A percentile compares a stretch with the other conserved stretches of the same genome.
These are phyloP conservation scores for Zalerion maritima DNA, from an alignment of 495 filamentous ascomycete species.

Conservation along the genomic window DNA sequence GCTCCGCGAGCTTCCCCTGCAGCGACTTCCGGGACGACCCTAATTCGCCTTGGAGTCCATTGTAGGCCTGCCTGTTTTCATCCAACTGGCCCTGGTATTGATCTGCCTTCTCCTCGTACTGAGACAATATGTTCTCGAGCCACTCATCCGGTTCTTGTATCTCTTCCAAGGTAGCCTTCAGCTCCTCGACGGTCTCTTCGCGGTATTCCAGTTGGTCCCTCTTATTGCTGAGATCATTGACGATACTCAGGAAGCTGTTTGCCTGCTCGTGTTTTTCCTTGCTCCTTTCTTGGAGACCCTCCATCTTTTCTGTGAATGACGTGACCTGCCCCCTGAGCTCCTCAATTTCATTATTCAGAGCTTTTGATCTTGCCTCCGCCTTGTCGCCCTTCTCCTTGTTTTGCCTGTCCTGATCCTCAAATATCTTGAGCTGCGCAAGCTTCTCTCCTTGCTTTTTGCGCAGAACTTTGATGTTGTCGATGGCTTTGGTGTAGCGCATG, in stretches of 20 bases:
- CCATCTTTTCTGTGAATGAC: conserved; percentile 34
- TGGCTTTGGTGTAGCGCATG: conserved; percentile 89
- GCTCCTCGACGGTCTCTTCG: conserved; percentile 47
- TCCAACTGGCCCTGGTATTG: conserved; percentile 49
- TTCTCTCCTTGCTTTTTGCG: conserved; percentile 72
- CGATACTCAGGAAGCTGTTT: conserved; percentile 30
- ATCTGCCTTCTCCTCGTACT: conserved; percentile 62
- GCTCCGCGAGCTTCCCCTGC: conserved; percentile 62
- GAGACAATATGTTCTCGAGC: conserved; percentile 57
- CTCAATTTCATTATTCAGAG: conserved; percentile 63
- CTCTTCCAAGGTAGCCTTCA: conserved; percentile 56
- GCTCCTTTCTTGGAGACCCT: conserved; percentile 25
- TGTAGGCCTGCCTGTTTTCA: conserved; percentile 43
- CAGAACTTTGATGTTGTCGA: conserved; percentile 78
- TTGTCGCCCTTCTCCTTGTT: conserved; percentile 75
- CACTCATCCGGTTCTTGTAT: conserved; percentile 66
- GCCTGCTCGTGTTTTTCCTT: conserved; percentile 27
- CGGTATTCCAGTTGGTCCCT: conserved; percentile 47
- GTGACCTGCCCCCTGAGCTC: conserved; percentile 41
- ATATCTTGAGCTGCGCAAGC: conserved; percentile 51
- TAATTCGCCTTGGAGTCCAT: conserved; percentile 47
- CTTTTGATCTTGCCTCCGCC: conserved; percentile 44
- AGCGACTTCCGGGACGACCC: conserved; percentile 41
- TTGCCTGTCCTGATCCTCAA: conserved; percentile 61
- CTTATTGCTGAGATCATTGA: conserved; percentile 61